These are phyloP conservation scores for Trametes villosa DNA, from an alignment of 768 basidiomycete genomes.

Conservation along the genomic window DNA sequence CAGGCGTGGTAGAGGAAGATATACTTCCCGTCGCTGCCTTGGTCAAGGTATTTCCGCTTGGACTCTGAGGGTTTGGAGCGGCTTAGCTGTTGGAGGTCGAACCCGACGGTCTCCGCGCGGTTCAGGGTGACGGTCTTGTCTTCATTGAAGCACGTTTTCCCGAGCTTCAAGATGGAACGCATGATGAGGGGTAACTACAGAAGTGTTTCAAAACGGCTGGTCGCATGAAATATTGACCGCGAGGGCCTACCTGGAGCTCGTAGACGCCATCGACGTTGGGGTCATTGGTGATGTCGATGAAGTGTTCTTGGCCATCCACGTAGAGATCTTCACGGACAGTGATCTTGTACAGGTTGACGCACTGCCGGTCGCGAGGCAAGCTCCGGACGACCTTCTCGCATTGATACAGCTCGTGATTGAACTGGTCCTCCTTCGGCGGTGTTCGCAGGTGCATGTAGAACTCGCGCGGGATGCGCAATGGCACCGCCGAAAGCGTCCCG, in stretches of 20 bases:
- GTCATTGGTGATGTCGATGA: slow-evolving; percentile 90
- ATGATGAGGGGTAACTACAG: slow-evolving; percentile 78
- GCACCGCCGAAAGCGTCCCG: slow-evolving; percentile 74
- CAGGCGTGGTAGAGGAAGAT: slow-evolving; percentile 89
- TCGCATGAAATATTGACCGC: neutral
- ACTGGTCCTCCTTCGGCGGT: slow-evolving; percentile 64
- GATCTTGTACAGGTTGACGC: slow-evolving; percentile 81
- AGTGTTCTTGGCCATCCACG: slow-evolving; percentile 85
- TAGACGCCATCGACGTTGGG: slow-evolving; percentile 95
- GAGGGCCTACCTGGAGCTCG: slow-evolving; percentile 76
- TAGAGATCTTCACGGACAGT: slow-evolving; percentile 84
- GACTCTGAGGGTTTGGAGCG: slow-evolving; percentile 59
- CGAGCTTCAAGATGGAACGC: slow-evolving; percentile 81
- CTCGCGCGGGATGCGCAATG: slow-evolving; percentile 85
- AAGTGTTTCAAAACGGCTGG: neutral
- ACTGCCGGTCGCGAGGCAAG: slow-evolving; percentile 78
- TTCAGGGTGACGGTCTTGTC: slow-evolving; percentile 75
- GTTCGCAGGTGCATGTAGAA: slow-evolving; percentile 92
- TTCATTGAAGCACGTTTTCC: slow-evolving; percentile 76
- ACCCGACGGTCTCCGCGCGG: slow-evolving; percentile 77
- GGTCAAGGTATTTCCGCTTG: slow-evolving; percentile 72
- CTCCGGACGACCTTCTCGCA: slow-evolving; percentile 74
- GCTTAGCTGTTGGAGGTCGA: slow-evolving; percentile 84
- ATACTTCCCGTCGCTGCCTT: slow-evolving; percentile 72
- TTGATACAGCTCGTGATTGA: slow-evolving; percentile 70